Evolutionary conservation across 2,329 filamentous ascomycete genomes (phyloP).

Genomic region (Pseudogymnoascus sp.): DNA sequence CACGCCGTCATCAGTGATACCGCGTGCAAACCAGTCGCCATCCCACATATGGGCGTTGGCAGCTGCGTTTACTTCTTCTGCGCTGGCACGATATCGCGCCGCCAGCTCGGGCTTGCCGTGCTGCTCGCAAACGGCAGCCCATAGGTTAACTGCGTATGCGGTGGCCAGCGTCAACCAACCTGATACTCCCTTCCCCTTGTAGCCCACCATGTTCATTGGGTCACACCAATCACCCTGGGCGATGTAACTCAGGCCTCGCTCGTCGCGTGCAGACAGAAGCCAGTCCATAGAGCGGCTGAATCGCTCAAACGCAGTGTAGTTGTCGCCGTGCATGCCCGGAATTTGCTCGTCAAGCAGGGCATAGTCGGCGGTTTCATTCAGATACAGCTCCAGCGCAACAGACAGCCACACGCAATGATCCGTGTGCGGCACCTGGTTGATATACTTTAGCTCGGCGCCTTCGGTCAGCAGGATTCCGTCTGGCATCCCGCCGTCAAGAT

Average conservation of each 20-base stretch:
- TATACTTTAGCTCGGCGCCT: slow-evolving; percentile 50
- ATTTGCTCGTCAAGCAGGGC: slow-evolving; percentile 39
- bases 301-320: slow-evolving; percentile 44
- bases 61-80: slow-evolving; percentile 39
- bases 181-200: slow-evolving; percentile 48
- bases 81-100: slow-evolving; percentile 37
- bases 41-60: slow-evolving; percentile 48
- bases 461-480: slow-evolving; percentile 47
- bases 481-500: slow-evolving; percentile 47
- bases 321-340: slow-evolving; percentile 35
- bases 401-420: slow-evolving; percentile 53
- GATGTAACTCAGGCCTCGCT: slow-evolving; percentile 47
- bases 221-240: slow-evolving; percentile 54
- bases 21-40: slow-evolving; percentile 48
- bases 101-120: slow-evolving; percentile 35
- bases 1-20: slow-evolving; percentile 48
- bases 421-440: slow-evolving; percentile 53
- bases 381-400: slow-evolving; percentile 45
- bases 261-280: slow-evolving; percentile 42
- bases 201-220: slow-evolving; percentile 55
- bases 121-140: slow-evolving; percentile 44
- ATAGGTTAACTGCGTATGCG: slow-evolving; percentile 43
- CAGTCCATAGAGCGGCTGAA: slow-evolving; percentile 51
- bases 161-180: slow-evolving; percentile 51
- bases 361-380: slow-evolving; percentile 48